Percentiles rank a stretch among this genome's conserved stretches.
Conservation (phyloP, 2,329 filamentous ascomycete species). For the Nothopassalora personata region DNA sequence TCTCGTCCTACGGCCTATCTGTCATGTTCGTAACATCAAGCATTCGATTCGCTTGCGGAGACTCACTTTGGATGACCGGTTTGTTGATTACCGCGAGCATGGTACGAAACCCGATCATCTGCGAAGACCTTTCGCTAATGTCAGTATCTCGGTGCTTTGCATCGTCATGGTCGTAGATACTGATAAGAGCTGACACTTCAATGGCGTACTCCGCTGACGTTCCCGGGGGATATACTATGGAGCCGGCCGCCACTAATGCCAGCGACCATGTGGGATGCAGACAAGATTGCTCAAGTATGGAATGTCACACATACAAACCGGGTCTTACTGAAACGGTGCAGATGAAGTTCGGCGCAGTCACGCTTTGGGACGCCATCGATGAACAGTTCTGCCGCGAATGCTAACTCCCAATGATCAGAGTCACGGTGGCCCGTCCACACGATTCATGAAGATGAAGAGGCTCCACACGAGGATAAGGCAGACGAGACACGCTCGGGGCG, state of each 20-base stretch:
- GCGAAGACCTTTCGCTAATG: not conserved
- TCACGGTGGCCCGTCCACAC: not conserved
- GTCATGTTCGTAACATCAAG: constrained; percentile 4
- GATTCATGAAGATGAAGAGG: not conserved
- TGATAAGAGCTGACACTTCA: not conserved
- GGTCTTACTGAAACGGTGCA: not conserved
- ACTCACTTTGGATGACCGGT: constrained; percentile 8
- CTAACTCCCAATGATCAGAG: not conserved
- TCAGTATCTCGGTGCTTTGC: too few relatives aligned
- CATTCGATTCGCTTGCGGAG: constrained; percentile 3
- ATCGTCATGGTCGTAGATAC: too few relatives aligned
- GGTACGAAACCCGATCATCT: not conserved
- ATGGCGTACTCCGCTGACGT: not conserved
- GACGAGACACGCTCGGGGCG: not conserved
- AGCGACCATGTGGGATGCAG: constrained; percentile 1
- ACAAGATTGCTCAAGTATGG: constrained; percentile 1
- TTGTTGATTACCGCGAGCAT: constrained; percentile 10
- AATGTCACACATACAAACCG: not conserved
- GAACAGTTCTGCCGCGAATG: not conserved
- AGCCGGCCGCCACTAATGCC: constrained; percentile 5
- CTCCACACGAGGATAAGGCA: not conserved
- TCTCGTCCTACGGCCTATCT: constrained; percentile 9
- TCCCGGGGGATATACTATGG: constrained; percentile 5
- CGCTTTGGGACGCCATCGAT: not conserved
- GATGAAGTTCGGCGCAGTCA: constrained; percentile 5